These are phyloP conservation scores for Wallacemonas collosoma DNA, from an alignment of 208 protist species.

Conservation along the genomic window DNA sequence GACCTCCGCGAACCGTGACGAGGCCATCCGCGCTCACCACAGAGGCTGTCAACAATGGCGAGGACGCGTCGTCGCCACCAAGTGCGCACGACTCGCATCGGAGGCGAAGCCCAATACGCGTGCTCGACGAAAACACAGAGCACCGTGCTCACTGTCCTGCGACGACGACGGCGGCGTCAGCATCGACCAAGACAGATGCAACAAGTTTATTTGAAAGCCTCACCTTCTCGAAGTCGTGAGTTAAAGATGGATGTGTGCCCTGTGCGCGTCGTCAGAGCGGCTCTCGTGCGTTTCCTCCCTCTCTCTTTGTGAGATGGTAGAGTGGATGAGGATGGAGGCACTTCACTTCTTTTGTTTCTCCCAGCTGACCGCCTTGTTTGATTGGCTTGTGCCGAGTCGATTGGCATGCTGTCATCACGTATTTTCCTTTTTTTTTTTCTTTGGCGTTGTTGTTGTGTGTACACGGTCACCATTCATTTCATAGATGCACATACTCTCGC, in stretches of 20 bases:
- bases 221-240: not conserved
- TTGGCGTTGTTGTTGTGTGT: not conserved
- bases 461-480: not conserved
- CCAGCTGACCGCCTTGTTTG: no score
- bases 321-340: no score
- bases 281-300: not conserved
- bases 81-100: not conserved
- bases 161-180: not conserved
- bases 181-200: not conserved
- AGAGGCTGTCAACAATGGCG: not conserved
- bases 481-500: conserved; percentile 12
- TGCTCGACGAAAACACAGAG: conserved; percentile 3
- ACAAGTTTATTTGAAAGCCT: conserved; percentile 3
- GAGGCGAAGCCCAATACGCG: not conserved
- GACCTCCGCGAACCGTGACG: conserved; percentile 23
- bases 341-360: no score
- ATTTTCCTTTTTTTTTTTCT: conserved; percentile 3
- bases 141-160: not conserved
- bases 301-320: not conserved
- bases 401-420: not conserved
- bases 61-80: no score
- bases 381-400: no score
- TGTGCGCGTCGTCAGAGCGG: not conserved
- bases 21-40: not conserved
- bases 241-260: not conserved